Evolutionary conservation across 2,329 filamentous ascomycete species (phyloP).

Genomic region (Apiospora aurea): DNA sequence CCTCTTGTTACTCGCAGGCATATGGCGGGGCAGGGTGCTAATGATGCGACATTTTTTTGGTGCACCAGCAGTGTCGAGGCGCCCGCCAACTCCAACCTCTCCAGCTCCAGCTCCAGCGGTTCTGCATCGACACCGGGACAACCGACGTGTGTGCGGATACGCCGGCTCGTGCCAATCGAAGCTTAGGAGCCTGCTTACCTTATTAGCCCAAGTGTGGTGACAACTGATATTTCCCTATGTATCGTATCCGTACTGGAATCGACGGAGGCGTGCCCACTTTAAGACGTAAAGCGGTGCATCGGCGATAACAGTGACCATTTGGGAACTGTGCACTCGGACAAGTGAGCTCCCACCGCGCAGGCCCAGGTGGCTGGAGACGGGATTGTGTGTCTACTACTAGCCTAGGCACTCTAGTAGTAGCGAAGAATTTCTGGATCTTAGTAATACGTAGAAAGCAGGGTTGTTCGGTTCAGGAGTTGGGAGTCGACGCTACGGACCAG

Average conservation of each 20-base stretch:
- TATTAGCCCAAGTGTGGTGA: constrained; percentile 6
- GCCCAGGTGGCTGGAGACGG: constrained; percentile 2
- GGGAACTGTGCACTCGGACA: neutral
- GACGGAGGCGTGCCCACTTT: neutral
- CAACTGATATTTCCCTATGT: neutral
- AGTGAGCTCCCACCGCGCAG: neutral
- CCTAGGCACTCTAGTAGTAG: neutral
- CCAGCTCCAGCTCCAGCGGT: neutral
- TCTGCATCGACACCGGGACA: constrained; percentile 17
- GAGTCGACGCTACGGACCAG: constrained; percentile 5
- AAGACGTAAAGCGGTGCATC: constrained; percentile 7
- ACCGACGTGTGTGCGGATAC: constrained; percentile 19
- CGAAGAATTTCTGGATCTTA: constrained; percentile 18
- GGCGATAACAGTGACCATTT: neutral
- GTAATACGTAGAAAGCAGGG: constrained; percentile 10
- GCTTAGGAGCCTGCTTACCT: neutral
- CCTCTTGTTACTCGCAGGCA: constrained; percentile 9
- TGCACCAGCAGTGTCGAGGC: constrained; percentile 21
- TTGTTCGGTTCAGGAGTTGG: constrained; percentile 12
- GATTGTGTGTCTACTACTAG: neutral
- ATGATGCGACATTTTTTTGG: constrained; percentile 24
- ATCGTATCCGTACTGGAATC: neutral
- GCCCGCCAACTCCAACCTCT: neutral
- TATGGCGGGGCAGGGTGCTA: constrained; percentile 19
- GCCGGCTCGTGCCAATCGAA: constrained; percentile 17